Base-by-base conservation (phyloP, 2,329 filamentous ascomycete genomes). In the Hypoxylon sp. region DNA sequence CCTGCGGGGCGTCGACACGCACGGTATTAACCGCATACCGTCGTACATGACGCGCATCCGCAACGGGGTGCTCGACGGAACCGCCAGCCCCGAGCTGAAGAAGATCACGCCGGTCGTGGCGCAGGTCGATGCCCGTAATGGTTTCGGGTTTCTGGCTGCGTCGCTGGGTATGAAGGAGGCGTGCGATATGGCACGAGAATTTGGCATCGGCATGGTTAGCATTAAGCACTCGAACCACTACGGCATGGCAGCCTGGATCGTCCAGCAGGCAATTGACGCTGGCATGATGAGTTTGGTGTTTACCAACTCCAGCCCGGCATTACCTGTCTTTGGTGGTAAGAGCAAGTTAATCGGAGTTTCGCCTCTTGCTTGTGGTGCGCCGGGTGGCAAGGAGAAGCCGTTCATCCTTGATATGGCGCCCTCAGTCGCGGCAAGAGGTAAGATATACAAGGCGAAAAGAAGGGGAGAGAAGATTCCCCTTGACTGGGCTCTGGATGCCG, bases 321-420 rank as follows among this genome's bases (percentile, higher is more conserved):
- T 94, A 61, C 91, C 92, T 1, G 89, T 87, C 0, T 94, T 87
- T 85, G 92, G 92, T 10, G 91, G 90, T 0, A 86, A 83, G 75
- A 84, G 83, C 60, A 92, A 91, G 79, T 83, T 94, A 5, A 85
- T 94, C 81, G 92, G 92, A 0, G 91, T 93, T 5, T 91, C 88
- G 5, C 92, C 92, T 0, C 88, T 94, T 54, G 90, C 92, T 0
- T 93, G 91, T 76, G 93, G 93, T 13, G 92, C 92, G 0, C 93
- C 92, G 0, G 91, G 87, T 0, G 88, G 78, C 0, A 79, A 81
- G 57, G 82, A 82, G 13, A 80, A 81, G 17, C 87, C 89, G 1
- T 95, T 95, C 73, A 91, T 93, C 58, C 78, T 93, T n/a, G 91
- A 92, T 74, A 92, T 93, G 90, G 90, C 90, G 0, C 91, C 91